Base-by-base conservation (phyloP, 345 rosid genomes). In the Eucalyptus leucophloia region DNA sequence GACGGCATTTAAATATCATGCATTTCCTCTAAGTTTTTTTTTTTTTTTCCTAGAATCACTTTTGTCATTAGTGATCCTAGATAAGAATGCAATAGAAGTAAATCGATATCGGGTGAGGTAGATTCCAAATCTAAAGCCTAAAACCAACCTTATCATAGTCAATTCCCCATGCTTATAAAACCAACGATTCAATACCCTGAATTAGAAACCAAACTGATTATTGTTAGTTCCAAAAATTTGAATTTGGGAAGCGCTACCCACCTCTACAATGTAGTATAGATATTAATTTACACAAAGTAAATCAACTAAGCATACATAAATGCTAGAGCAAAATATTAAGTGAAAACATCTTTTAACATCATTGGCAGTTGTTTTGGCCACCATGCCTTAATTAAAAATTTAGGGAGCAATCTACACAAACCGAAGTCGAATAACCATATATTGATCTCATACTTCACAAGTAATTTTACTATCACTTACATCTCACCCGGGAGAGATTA, bases 151-250 rank as follows among this genome's bases (percentile, higher is more conserved):
- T 53, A 53, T 53, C 24, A 53, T 7, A 1, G 9, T 53, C 1
- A 10, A 53, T 18, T 19, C 2, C 10, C 1, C 2, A 19, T 53
- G 4, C 9, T 53, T 53, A 53, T 53, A 18, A 53, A 53, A 19
- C 1, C 1, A 10, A 7, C 4, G 1, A 4, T 53, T 53, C 56
- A 53, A 54, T 54, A 54, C 28, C 60, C 1, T 9, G 3, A 54
- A 54, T 56, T 1, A 56, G 1, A 56, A 56, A 24, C 3, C 13
- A 0, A 1, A 56, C 30, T 2, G 12, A 11, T 56, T 56, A 56
- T 56, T 56, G 30, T 24, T 56, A 9, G 30, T 24, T 56, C 13
- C 13, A 56, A 56, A n/a, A 56, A 56, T 9, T 56, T 56, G 13
- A 56, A 56, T 21, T 10, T 9, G 62, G 62, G 12, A 56, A 56